Percentiles rank a stretch among this genome's conserved stretches.
phyloP scores from a whole-genome alignment of 768 basidiomycete genomes.

The Tulasnella sp. region DNA sequence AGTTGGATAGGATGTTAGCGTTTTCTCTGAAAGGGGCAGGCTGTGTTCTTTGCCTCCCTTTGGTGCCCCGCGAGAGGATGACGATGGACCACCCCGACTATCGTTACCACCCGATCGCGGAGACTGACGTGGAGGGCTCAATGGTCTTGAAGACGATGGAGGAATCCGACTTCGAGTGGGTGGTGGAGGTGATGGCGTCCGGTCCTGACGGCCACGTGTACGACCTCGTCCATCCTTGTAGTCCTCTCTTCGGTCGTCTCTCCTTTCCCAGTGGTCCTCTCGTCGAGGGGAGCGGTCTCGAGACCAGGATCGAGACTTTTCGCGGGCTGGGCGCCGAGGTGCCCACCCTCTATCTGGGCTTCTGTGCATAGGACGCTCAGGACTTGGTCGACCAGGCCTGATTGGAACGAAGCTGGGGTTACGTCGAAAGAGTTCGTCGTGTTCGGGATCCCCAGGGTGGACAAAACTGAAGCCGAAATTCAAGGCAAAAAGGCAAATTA shows the following conservation, averaged over 20 bases:
- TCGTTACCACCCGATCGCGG: background rate
- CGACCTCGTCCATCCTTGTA: background rate
- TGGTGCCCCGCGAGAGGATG: background rate
- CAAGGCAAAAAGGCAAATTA: background rate
- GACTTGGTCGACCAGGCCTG: background rate
- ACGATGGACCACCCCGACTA: background rate
- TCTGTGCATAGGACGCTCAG: background rate
- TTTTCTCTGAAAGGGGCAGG: background rate
- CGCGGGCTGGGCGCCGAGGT: background rate
- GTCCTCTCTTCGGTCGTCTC: background rate
- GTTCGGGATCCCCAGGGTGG: background rate
- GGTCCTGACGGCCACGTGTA: background rate
- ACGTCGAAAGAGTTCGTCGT: background rate
- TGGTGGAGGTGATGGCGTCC: background rate
- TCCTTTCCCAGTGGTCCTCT: background rate
- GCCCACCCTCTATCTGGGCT: background rate
- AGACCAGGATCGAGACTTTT: background rate
- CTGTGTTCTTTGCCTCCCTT: background rate
- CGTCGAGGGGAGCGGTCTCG: background rate
- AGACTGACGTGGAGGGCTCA: background rate
- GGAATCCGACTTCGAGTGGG: background rate
- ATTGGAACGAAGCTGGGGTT: background rate
- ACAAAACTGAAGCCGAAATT: background rate
- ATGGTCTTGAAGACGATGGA: background rate
- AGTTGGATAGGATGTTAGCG: background rate